Conservation (phyloP, 768 basidiomycete genomes). For the Chalciporus piperatus region DNA sequence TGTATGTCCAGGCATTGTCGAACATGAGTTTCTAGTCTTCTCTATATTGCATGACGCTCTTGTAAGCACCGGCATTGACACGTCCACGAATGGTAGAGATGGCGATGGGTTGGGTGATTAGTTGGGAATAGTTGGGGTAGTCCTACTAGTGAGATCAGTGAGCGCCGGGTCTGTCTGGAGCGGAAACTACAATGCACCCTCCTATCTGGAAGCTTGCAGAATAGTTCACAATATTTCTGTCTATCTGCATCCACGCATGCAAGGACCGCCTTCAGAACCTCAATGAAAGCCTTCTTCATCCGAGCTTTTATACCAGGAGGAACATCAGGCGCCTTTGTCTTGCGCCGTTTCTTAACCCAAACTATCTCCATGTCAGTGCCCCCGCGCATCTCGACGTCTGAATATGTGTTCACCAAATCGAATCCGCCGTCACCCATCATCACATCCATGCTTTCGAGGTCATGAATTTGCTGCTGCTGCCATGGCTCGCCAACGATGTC, state of each 20-base stretch:
- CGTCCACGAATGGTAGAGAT: constrained; percentile 84
- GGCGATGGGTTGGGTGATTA: constrained; percentile 86
- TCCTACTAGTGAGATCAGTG: constrained; percentile 55
- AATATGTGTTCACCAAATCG: constrained; percentile 50
- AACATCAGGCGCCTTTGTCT: constrained; percentile 62
- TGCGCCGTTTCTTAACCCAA: constrained; percentile 73
- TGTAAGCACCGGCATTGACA: constrained; percentile 62
- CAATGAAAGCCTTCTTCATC: constrained; percentile 82
- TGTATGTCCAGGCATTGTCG: no score
- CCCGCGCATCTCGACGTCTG: neutral
- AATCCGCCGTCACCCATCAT: no score
- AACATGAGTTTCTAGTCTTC: no score
- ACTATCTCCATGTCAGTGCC: neutral
- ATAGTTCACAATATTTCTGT: constrained; percentile 81
- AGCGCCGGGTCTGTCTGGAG: constrained; percentile 9
- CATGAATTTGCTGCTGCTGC: no score
- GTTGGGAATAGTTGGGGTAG: constrained; percentile 90
- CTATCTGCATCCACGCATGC: constrained; percentile 70
- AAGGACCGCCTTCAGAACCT: constrained; percentile 71
- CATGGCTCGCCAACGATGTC: no score
- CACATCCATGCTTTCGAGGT: no score
- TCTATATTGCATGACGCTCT: constrained; percentile 66
- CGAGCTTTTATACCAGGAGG: constrained; percentile 59
- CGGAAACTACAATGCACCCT: constrained; percentile 40
- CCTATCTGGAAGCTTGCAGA: constrained; percentile 82